Percentiles rank a stretch among this genome's conserved stretches.
Evolutionary conservation across 352 stramenopile species (phyloP).

Genomic region (Pythium monospermum): DNA sequence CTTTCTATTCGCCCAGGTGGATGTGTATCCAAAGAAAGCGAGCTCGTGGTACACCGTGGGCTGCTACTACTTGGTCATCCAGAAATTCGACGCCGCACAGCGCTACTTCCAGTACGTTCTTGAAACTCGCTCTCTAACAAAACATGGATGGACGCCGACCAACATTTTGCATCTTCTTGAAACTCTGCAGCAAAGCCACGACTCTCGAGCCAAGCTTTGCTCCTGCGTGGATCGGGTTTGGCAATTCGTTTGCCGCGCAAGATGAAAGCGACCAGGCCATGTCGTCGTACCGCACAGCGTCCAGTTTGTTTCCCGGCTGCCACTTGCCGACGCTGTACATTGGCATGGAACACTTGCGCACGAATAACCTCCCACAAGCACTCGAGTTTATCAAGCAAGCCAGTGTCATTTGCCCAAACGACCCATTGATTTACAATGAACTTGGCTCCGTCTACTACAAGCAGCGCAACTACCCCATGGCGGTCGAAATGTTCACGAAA

Average conservation of each 20-base stretch:
- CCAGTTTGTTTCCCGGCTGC: constrained; percentile 90
- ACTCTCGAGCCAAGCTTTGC: constrained; percentile 90
- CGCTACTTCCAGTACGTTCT: constrained; percentile 91
- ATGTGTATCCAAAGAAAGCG: constrained; percentile 91
- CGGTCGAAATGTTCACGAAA: constrained; percentile 89
- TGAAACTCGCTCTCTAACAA: neutral
- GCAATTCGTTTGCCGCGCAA: constrained; percentile 94
- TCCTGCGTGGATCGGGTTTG: constrained; percentile 96
- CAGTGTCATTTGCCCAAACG: constrained; percentile 74
- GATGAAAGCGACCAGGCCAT: constrained; percentile 98
- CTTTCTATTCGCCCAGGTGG: too few relatives aligned
- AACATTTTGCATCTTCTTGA: too few relatives aligned
- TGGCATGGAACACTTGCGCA: constrained; percentile 97
- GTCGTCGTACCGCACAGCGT: constrained; percentile 94
- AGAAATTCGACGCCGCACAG: constrained; percentile 93
- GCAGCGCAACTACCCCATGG: constrained; percentile 80
- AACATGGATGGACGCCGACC: too few relatives aligned
- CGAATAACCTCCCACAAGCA: constrained; percentile 95
- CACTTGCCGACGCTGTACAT: constrained; percentile 94
- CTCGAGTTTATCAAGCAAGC: constrained; percentile 92
- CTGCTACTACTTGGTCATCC: constrained; percentile 94
- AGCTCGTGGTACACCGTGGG: constrained; percentile 95
- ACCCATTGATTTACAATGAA: constrained; percentile 96
- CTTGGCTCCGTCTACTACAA: constrained; percentile 93
- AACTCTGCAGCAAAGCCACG: constrained; percentile 84